Evolutionary conservation across 768 basidiomycete genomes (phyloP).

Genomic region (Tylopilus vinaceipallidus): DNA sequence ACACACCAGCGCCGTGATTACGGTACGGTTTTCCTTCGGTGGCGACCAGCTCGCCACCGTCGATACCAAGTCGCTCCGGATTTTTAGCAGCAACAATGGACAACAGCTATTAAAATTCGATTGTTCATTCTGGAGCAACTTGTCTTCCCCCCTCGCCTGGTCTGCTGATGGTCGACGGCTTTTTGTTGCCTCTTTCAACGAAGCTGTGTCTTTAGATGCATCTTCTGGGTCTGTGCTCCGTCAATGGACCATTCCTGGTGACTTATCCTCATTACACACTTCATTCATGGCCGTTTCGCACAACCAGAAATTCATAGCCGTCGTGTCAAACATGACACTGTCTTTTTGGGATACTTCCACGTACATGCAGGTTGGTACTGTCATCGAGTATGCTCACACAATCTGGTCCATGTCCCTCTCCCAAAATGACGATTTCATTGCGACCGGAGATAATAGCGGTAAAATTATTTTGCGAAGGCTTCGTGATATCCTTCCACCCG

Average conservation of each 20-base stretch:
- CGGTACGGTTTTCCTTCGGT: conserved; percentile 10
- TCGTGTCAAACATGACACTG: too few species aligned
- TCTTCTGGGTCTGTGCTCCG: too few species aligned
- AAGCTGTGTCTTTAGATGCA: too few species aligned
- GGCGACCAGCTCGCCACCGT: not conserved
- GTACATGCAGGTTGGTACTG: not conserved
- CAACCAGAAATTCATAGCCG: too few species aligned
- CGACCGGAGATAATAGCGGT: not conserved
- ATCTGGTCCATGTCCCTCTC: conserved; percentile 7
- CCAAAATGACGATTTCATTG: not conserved
- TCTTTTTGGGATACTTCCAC: conserved; percentile 8
- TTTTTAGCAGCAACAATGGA: not conserved
- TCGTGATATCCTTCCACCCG: not conserved
- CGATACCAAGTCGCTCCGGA: not conserved
- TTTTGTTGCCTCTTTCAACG: too few species aligned
- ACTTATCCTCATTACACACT: not conserved
- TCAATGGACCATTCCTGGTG: too few species aligned
- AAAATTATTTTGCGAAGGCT: conserved; percentile 1
- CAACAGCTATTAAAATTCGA: too few species aligned
- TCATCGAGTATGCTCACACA: not conserved
- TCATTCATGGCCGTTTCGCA: not conserved
- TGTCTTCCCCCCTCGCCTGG: too few species aligned
- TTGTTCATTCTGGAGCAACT: too few species aligned
- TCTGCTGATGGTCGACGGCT: too few species aligned
- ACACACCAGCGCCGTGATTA: not conserved